Evolutionary conservation across 2,329 filamentous ascomycete genomes (phyloP).

Genomic region (Fusarium lateritium): DNA sequence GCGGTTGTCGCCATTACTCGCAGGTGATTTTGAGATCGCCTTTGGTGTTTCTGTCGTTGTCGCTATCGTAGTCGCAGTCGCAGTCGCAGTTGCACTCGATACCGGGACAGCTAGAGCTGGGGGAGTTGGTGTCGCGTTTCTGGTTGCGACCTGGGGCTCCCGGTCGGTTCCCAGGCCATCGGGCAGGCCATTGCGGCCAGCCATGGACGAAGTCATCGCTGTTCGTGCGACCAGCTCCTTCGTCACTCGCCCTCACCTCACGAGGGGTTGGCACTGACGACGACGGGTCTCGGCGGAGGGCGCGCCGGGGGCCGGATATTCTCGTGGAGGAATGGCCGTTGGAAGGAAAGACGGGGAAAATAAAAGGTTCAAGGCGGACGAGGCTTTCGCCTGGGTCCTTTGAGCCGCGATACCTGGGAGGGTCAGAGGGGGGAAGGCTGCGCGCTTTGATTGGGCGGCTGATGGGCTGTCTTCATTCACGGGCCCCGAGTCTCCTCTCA

Average conservation of each 20-base stretch:
- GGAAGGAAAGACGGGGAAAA: slow-evolving; percentile 44
- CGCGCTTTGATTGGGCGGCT: slow-evolving; percentile 44
- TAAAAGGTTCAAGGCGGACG: slow-evolving; percentile 48
- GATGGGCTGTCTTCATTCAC: slow-evolving; percentile 33
- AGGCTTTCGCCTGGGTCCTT: slow-evolving; percentile 49
- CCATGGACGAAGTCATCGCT: slow-evolving; percentile 75
- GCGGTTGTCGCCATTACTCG: slow-evolving; percentile 33
- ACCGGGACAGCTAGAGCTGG: slow-evolving; percentile 11
- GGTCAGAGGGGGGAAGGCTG: slow-evolving; percentile 43
- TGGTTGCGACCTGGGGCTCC: slow-evolving; percentile 44
- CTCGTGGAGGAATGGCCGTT: slow-evolving; percentile 40
- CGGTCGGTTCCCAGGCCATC: slow-evolving; percentile 41
- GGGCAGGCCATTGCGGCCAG: slow-evolving; percentile 54
- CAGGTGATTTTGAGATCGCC: slow-evolving; percentile 30
- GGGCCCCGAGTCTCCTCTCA: slow-evolving; percentile 41
- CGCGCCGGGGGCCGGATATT: slow-evolving; percentile 36
- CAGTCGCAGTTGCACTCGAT: slow-evolving; percentile 29
- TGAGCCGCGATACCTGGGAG: slow-evolving; percentile 50
- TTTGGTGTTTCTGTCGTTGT: slow-evolving; percentile 24
- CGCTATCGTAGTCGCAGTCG: slow-evolving; percentile 27
- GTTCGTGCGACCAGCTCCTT: slow-evolving; percentile 69
- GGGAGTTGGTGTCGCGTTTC: slow-evolving; percentile 25
- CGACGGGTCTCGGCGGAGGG: slow-evolving; percentile 39
- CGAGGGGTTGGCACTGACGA: slow-evolving; percentile 39
- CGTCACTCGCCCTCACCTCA: slow-evolving; percentile 58